phyloP scores from a whole-genome alignment of 2,329 filamentous ascomycete species.

The Cercospora sp. region DNA sequence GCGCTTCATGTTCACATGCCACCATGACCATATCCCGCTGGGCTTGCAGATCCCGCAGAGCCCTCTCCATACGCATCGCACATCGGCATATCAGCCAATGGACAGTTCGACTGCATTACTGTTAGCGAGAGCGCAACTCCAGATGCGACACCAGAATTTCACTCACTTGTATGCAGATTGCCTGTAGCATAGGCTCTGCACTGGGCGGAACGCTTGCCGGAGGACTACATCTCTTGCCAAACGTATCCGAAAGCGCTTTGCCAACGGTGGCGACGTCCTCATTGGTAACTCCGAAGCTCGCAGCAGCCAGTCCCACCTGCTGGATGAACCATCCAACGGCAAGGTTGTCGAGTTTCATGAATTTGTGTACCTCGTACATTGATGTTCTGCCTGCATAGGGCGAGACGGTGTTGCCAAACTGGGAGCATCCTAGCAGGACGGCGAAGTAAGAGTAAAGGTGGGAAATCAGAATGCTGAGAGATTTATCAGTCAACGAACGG shows the following conservation, averaged over 20 bases:
- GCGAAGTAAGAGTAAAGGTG: conserved; percentile 65
- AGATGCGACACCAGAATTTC: not conserved
- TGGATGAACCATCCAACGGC: conserved; percentile 61
- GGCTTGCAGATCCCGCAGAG: not conserved
- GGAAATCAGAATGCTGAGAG: conserved; percentile 55
- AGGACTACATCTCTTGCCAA: conserved; percentile 55
- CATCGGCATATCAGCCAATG: not conserved
- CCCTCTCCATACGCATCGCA: not conserved
- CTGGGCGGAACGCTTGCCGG: conserved; percentile 47
- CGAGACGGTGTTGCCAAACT: conserved; percentile 53
- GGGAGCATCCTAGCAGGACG: conserved; percentile 57
- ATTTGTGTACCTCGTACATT: conserved; percentile 58
- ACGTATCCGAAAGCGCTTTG: conserved; percentile 51
- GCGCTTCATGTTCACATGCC: not conserved
- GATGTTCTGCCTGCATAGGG: conserved; percentile 51
- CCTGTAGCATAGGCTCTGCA: conserved; percentile 51
- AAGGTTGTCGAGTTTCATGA: conserved; percentile 55
- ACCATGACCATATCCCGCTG: not conserved
- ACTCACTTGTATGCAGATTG: conserved; percentile 50
- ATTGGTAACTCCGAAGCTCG: conserved; percentile 59
- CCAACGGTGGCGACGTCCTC: conserved; percentile 55
- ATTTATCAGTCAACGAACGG: not conserved
- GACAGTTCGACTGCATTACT: not conserved
- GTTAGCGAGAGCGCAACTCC: not conserved
- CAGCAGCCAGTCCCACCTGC: conserved; percentile 58